Percentiles rank a stretch among this genome's conserved stretches.
These are phyloP conservation scores for Saprolegnia diclina DNA, from an alignment of 352 stramenopile genomes.

Conservation along the genomic window DNA sequence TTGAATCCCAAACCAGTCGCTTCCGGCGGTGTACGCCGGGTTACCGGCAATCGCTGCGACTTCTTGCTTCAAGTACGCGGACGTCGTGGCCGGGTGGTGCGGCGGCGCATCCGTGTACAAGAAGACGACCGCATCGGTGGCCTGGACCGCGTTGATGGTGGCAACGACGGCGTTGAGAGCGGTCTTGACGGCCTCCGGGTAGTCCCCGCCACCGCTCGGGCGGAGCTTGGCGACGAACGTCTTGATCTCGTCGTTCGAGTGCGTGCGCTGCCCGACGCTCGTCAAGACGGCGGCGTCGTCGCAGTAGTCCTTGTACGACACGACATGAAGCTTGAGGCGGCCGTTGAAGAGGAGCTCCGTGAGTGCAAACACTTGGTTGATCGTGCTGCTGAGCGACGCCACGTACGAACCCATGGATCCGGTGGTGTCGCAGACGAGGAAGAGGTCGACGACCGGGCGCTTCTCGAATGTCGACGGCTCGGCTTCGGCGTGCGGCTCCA, in stretches of 20 bases:
- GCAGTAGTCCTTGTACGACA: conserved; percentile 28
- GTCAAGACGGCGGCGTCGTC: not conserved
- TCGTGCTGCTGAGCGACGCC: not conserved
- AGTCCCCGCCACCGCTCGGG: conserved; percentile 11
- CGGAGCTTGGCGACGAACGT: conserved; percentile 8
- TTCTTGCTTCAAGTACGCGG: not conserved
- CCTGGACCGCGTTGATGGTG: conserved; percentile 9
- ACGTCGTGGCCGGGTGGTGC: conserved; percentile 6
- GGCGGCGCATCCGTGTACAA: conserved; percentile 25
- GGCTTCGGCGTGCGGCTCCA: not conserved
- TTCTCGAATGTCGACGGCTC: not conserved
- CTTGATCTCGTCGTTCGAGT: conserved; percentile 15
- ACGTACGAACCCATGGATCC: conserved; percentile 24
- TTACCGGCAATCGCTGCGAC: conserved; percentile 15
- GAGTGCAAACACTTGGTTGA: conserved; percentile 14
- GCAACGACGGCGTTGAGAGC: conserved; percentile 17
- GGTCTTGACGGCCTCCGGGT: conserved; percentile 26
- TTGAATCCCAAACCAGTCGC: conserved; percentile 24
- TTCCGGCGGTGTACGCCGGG: conserved; percentile 6
- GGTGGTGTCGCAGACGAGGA: conserved; percentile 21
- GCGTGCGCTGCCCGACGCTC: not conserved
- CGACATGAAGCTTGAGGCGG: conserved; percentile 22
- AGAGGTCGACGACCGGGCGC: conserved; percentile 12
- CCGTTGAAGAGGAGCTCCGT: conserved; percentile 23
- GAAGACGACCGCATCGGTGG: conserved; percentile 3